phyloP scores from a whole-genome alignment of 495 filamentous ascomycete genomes.

The Cudoniella acicularis region DNA sequence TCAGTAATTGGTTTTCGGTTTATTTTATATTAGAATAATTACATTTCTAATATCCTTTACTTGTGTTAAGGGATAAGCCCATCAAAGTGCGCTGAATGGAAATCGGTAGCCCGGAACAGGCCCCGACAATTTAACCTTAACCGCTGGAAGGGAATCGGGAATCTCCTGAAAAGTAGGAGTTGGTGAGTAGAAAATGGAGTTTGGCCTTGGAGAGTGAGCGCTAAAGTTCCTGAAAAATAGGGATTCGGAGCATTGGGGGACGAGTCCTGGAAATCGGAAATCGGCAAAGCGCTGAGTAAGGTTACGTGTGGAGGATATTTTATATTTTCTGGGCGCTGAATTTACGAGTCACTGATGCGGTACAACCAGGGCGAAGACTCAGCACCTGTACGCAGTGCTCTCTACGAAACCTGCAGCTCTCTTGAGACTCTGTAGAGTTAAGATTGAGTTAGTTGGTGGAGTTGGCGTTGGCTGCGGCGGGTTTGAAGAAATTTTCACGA shows the following conservation, averaged over 20 bases:
- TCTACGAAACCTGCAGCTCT: too few relatives aligned
- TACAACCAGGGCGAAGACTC: too few relatives aligned
- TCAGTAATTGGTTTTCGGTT: neutral
- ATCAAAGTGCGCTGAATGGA: neutral
- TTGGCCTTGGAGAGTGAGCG: neutral
- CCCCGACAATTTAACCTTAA: neutral
- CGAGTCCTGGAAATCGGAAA: neutral
- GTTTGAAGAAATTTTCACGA: too few relatives aligned
- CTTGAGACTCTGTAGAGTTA: too few relatives aligned
- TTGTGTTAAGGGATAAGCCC: neutral
- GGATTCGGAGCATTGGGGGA: neutral
- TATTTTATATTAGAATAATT: too few relatives aligned
- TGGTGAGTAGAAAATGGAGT: neutral
- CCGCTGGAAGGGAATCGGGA: neutral
- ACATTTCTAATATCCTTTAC: neutral
- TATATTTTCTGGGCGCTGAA: too few relatives aligned
- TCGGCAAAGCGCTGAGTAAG: neutral
- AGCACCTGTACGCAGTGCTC: too few relatives aligned
- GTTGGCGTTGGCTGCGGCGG: too few relatives aligned
- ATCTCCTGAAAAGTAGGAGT: neutral
- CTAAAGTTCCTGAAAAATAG: too few relatives aligned
- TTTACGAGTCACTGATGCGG: too few relatives aligned
- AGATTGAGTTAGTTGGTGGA: too few relatives aligned
- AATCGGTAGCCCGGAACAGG: neutral
- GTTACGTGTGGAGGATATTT: too few relatives aligned